Evolutionary conservation across 1,284 basidiomycete genomes (phyloP), one percentile per base, ranked within the genome.

Genomic region (Melampsora larici-populina): DNA sequence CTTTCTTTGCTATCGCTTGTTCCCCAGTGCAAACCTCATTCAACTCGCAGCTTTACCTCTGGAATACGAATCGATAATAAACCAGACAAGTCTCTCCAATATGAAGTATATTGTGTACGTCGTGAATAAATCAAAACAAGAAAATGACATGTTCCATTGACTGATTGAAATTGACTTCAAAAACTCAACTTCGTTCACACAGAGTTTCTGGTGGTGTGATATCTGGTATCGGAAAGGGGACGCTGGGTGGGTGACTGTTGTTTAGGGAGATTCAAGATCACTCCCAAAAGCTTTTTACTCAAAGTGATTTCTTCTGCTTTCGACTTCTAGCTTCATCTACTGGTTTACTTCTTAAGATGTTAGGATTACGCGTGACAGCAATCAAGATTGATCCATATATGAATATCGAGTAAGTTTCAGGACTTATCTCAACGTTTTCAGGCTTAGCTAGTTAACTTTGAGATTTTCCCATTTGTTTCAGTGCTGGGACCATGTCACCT

Each of bases 331-430:
- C 96, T 81, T 99, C 96, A 60, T 98, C 95, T 79, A 98, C 97
- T 21, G 96, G 96, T 80, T 87, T 99, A 70, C 88, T 99, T 73
- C 88, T 99, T 84, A 98, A 98, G 87, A 98, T 93, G 67, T 90
- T 91, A 46, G 96, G 96, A 64, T 87, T 97, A 80, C 96, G 94
- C 85, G 96, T 98, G 82, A 99, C 97, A 1, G 92, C 97, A 33
- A 98, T 99, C 88, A 99, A 99, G 87, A 98, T 99, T 82, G 96
- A 99, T 85, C 96, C 96, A 29, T 99, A 99, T 84, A 98, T 99
- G 95, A 99, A 99, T 87, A 97, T 99, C 82, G 96, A 99, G 73
- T 75, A n/a, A 26, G 65, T 74, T 13, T 43, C 7, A 15, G 6
- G 9, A 21, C 24, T 51, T 43, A 18, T 73, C 21, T 62, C 49